Evolutionary conservation across 2,329 filamentous ascomycete species (phyloP).

Genomic region (Claviceps africana): DNA sequence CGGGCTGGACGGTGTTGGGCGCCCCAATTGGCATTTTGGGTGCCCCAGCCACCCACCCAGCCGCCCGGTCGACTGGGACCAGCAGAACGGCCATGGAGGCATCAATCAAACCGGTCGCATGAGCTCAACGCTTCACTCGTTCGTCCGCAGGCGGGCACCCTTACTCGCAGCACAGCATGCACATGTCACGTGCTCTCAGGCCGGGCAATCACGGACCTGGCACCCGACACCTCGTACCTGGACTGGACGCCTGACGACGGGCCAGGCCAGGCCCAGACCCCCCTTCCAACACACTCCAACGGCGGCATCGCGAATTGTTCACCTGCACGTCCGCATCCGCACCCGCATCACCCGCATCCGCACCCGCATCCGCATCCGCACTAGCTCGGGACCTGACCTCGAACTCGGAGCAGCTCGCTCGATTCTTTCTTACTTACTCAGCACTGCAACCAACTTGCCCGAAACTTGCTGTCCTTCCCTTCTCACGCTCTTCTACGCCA

Average conservation of each 20-base stretch:
- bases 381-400: not conserved
- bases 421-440: slow-evolving; percentile 2
- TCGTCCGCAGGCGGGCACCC: too few species aligned
- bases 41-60: not conserved
- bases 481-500: slow-evolving; percentile 12
- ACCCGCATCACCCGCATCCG: too few species aligned
- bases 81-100: too few species aligned
- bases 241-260: too few species aligned
- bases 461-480: not conserved
- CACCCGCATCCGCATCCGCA: not conserved
- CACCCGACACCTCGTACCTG: not conserved
- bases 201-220: not conserved
- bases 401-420: not conserved
- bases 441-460: not conserved
- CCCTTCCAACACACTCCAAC: too few species aligned
- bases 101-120: too few species aligned
- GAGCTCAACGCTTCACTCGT: not conserved
- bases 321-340: too few species aligned
- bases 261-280: too few species aligned
- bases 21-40: slow-evolving; percentile 2
- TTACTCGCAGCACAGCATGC: too few species aligned
- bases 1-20: not conserved
- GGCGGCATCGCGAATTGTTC: too few species aligned
- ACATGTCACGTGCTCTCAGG: not conserved
- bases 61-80: too few species aligned